A percentile compares a stretch with the other conserved stretches of the same genome.
Conservation (phyloP, 1,139 yeast genomes). For the Geotrichum histeridarum region DNA sequence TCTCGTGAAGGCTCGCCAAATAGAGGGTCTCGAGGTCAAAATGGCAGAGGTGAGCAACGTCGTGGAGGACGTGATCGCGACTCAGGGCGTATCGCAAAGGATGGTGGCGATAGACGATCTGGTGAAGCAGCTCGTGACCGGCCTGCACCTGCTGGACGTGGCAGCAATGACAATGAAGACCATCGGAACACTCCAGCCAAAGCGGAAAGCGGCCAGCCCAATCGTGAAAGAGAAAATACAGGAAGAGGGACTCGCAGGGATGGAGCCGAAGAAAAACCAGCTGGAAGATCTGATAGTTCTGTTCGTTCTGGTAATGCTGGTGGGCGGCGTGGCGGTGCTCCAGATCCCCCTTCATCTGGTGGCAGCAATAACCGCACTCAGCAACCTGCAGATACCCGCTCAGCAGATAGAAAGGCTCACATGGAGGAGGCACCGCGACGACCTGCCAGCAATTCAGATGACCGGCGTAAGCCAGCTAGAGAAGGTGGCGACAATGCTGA, state of each 20-base stretch:
- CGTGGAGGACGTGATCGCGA: neutral
- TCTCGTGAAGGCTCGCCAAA: neutral
- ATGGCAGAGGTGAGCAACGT: slow-evolving; percentile 10
- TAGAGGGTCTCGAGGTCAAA: neutral
- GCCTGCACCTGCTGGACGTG: slow-evolving; percentile 20
- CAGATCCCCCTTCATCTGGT: neutral
- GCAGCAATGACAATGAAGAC: slow-evolving; percentile 14
- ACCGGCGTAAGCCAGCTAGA: neutral
- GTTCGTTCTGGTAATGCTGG: neutral
- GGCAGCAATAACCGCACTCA: neutral
- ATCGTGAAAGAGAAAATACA: slow-evolving; percentile 19
- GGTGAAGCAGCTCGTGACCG: slow-evolving; percentile 15
- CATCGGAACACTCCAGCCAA: neutral
- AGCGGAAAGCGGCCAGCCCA: slow-evolving; percentile 8
- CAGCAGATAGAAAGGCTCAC: slow-evolving; percentile 8
- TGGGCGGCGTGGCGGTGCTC: neutral
- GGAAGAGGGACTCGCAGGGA: slow-evolving; percentile 12
- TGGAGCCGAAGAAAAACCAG: neutral
- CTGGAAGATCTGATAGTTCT: neutral
- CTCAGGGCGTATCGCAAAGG: neutral
- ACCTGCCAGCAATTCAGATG: neutral
- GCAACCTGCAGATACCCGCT: slow-evolving; percentile 1
- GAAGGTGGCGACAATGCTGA: neutral
- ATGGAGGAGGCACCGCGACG: slow-evolving; percentile 2
- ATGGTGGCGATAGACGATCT: neutral